Percentiles rank a stretch among this genome's conserved stretches.
phyloP scores from a whole-genome alignment of 2,329 filamentous ascomycete genomes.

The Zymoseptoria ardabiliae region DNA sequence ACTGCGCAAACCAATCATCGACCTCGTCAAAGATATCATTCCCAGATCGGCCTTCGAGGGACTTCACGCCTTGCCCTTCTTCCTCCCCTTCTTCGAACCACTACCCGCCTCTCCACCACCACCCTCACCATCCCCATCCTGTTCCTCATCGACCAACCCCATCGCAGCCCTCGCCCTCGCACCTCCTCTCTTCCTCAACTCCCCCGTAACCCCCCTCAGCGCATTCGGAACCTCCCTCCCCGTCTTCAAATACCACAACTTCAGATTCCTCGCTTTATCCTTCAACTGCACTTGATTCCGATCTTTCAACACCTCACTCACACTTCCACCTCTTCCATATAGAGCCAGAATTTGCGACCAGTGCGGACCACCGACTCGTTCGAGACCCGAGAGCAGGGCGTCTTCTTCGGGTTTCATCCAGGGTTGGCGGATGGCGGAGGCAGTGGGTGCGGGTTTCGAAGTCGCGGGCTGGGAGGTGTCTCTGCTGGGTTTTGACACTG shows the following conservation, averaged over 20 bases:
- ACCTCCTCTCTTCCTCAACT: constrained; percentile 63
- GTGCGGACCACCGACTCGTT: constrained; percentile 81
- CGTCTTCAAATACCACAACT: constrained; percentile 85
- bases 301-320: constrained; percentile 78
- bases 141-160: constrained; percentile 15
- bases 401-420: constrained; percentile 89
- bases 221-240: constrained; percentile 87
- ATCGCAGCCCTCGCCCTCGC: constrained; percentile 29
- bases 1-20: neutral
- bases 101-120: neutral
- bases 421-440: constrained; percentile 50
- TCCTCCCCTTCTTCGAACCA: neutral
- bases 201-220: constrained; percentile 78
- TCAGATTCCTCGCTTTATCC: constrained; percentile 84
- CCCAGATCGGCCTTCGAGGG: no score
- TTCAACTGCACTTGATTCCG: constrained; percentile 87
- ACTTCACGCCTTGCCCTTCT: neutral
- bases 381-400: constrained; percentile 79
- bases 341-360: constrained; percentile 87
- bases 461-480: neutral
- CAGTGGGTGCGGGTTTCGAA: constrained; percentile 14
- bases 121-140: constrained; percentile 5
- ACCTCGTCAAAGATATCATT: no score
- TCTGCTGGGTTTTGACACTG: neutral
- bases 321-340: constrained; percentile 70